phyloP scores from a whole-genome alignment of 1,139 yeast genomes.

The Blastobotrys indianensis region DNA sequence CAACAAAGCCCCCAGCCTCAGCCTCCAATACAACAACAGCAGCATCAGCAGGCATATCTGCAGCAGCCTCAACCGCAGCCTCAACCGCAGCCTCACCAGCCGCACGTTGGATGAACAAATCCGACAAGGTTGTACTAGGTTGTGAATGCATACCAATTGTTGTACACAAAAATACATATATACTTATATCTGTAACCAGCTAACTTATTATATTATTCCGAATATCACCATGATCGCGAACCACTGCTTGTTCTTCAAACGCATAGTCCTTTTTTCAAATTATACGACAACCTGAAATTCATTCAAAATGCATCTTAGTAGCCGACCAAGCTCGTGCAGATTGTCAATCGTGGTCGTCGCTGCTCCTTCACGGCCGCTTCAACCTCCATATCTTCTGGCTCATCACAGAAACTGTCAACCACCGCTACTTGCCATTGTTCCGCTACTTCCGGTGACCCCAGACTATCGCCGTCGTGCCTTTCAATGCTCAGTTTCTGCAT shows the following conservation, averaged over 20 bases:
- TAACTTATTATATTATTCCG: background rate
- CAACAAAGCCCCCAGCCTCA: background rate
- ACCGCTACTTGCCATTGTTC: no score
- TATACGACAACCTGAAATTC: constrained; percentile 10
- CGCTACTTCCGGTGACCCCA: no score
- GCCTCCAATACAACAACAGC: constrained; percentile 27
- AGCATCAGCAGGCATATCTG: background rate
- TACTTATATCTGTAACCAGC: background rate
- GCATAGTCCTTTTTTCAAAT: background rate
- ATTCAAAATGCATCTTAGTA: no score
- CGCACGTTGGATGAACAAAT: background rate
- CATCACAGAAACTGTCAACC: no score
- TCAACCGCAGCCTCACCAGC: constrained; percentile 7
- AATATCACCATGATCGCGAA: background rate
- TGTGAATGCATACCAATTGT: background rate
- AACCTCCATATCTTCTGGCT: constrained; percentile 15
- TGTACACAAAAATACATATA: background rate
- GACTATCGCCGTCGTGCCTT: no score
- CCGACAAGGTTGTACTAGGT: background rate
- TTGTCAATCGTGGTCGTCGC: constrained; percentile 14
- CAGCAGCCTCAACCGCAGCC: constrained; percentile 3
- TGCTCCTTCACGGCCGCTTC: constrained; percentile 6
- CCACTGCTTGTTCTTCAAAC: background rate
- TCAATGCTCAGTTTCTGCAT: no score
- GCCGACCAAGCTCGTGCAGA: constrained; percentile 16